Percentiles rank a stretch among this genome's conserved stretches.
Evolutionary conservation across 2,329 filamentous ascomycete species (phyloP).

Genomic region (Mariannaea elegans): DNA sequence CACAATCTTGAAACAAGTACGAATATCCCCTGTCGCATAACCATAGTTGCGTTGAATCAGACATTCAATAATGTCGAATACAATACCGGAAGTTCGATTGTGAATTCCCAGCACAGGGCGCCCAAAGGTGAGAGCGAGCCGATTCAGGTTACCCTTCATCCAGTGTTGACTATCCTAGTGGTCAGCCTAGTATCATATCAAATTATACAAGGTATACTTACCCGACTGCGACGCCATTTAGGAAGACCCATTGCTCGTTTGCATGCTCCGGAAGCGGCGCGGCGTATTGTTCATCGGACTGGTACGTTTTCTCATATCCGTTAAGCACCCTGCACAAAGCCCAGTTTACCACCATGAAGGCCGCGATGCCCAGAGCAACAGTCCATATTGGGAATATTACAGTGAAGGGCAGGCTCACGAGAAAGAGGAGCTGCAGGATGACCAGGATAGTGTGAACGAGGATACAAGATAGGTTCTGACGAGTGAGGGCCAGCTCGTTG

Average conservation of each 20-base stretch:
- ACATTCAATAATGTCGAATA: slow-evolving; percentile 82
- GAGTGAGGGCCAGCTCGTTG: slow-evolving; percentile 71
- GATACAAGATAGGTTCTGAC: slow-evolving; percentile 65
- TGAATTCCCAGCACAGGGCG: slow-evolving; percentile 78
- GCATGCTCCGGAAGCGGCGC: slow-evolving; percentile 58
- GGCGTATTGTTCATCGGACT: slow-evolving; percentile 63
- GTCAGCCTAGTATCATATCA: slow-evolving; percentile 16
- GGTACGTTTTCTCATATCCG: slow-evolving; percentile 57
- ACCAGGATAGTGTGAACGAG: slow-evolving; percentile 66
- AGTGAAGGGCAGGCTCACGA: slow-evolving; percentile 64
- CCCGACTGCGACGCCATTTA: slow-evolving; percentile 76
- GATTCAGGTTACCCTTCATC: slow-evolving; percentile 76
- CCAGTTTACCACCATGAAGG: slow-evolving; percentile 61
- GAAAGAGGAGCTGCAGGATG: slow-evolving; percentile 67
- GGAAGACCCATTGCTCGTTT: slow-evolving; percentile 80
- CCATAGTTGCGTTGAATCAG: slow-evolving; percentile 78
- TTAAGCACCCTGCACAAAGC: slow-evolving; percentile 61
- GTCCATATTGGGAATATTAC: slow-evolving; percentile 60
- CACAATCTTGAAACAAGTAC: slow-evolving; percentile 68
- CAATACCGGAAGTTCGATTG: slow-evolving; percentile 76
- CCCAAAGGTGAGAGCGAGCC: slow-evolving; percentile 76
- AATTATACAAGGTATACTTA: slow-evolving; percentile 45
- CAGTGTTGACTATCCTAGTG: slow-evolving; percentile 61
- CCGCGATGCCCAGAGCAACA: slow-evolving; percentile 48
- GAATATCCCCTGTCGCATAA: slow-evolving; percentile 75